phyloP scores from a whole-genome alignment of 768 basidiomycete species.

The Melanogaster broomeanus region DNA sequence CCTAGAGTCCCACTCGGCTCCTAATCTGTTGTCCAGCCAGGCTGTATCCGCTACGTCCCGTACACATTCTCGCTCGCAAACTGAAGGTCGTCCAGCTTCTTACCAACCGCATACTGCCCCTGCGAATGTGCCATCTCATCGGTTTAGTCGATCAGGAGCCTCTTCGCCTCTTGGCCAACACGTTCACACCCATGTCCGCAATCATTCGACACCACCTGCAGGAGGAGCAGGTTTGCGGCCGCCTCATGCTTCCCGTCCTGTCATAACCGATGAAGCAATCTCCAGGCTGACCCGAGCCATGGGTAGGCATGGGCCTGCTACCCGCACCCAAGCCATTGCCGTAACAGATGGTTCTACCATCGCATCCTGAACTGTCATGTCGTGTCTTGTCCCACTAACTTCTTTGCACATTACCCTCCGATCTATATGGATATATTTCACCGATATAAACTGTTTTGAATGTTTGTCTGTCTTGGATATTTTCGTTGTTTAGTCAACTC shows the following conservation, averaged over 20 bases:
- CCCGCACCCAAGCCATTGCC: slow-evolving; percentile 28
- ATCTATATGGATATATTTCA: slow-evolving; percentile 10
- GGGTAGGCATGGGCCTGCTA: slow-evolving; percentile 35
- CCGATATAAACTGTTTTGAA: slow-evolving; percentile 11
- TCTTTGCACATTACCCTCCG: slow-evolving; percentile 5
- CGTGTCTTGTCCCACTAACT: not conserved
- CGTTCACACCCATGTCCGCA: slow-evolving; percentile 46
- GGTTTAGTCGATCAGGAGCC: slow-evolving; percentile 45
- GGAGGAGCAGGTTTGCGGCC: slow-evolving; percentile 40
- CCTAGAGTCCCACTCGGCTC: slow-evolving; percentile 40
- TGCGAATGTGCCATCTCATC: slow-evolving; percentile 21
- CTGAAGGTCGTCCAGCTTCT: slow-evolving; percentile 47
- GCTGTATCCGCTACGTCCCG: slow-evolving; percentile 25
- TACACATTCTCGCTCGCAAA: slow-evolving; percentile 57
- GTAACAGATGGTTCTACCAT: slow-evolving; percentile 29
- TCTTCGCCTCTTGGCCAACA: slow-evolving; percentile 44
- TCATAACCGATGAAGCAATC: slow-evolving; percentile 72
- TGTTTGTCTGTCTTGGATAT: slow-evolving; percentile 9
- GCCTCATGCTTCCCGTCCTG: slow-evolving; percentile 55
- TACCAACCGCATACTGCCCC: slow-evolving; percentile 32
- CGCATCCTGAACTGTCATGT: slow-evolving; percentile 14
- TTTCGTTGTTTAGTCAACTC: slow-evolving; percentile 1
- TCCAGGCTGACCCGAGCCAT: slow-evolving; percentile 66
- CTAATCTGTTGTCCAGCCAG: slow-evolving; percentile 34
- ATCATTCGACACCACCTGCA: slow-evolving; percentile 65